These are phyloP conservation scores for Aspergillus hancockii DNA, from an alignment of 495 filamentous ascomycete genomes.

Conservation along the genomic window DNA sequence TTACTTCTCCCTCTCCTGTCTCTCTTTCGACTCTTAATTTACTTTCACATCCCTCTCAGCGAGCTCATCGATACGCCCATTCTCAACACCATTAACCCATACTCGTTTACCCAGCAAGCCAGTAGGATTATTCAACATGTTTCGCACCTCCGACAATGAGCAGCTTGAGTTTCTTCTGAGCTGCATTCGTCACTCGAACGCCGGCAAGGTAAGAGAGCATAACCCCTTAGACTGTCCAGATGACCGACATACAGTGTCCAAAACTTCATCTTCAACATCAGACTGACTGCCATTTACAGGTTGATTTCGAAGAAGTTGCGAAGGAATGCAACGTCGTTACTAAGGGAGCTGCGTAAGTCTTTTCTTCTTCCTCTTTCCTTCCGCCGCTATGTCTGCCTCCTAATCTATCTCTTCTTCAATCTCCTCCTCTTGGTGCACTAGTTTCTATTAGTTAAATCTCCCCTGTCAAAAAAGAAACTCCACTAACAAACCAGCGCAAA, in stretches of 20 bases:
- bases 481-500: slow-evolving; percentile 50
- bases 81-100: no score
- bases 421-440: not conserved
- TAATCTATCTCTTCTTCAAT: slow-evolving; percentile 6
- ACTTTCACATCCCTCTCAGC: not conserved
- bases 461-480: no score
- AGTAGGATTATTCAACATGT: slow-evolving; percentile 38
- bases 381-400: not conserved
- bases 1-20: not conserved
- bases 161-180: slow-evolving; percentile 65
- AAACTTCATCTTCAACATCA: not conserved
- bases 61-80: not conserved
- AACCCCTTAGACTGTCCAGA: not conserved
- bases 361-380: not conserved
- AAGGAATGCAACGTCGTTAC: slow-evolving; percentile 60
- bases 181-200: slow-evolving; percentile 59
- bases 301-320: slow-evolving; percentile 64
- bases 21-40: not conserved
- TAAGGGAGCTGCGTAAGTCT: slow-evolving; percentile 68
- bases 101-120: no score
- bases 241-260: not conserved
- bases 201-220: slow-evolving; percentile 51
- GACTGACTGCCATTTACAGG: slow-evolving; percentile 33
- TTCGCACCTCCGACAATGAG: slow-evolving; percentile 48
- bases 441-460: no score